Evolutionary conservation across 345 rosid genomes (phyloP).

Genomic region (Odontarrhena argentea): DNA sequence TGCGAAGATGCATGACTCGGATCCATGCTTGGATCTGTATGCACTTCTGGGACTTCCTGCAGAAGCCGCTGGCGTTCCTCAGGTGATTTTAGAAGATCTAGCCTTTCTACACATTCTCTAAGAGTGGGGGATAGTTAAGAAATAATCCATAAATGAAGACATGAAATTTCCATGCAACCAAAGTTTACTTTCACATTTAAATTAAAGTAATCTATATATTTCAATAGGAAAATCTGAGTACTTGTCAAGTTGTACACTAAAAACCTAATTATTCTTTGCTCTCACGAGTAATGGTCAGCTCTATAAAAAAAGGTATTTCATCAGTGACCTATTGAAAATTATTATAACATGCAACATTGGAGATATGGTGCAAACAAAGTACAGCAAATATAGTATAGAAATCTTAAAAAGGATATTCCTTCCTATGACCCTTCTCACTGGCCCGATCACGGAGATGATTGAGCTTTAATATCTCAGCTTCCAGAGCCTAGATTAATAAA

Average conservation of each 20-base stretch:
- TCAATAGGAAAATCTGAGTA: slow-evolving; percentile 20
- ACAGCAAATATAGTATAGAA: slow-evolving; percentile 26
- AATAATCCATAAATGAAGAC: slow-evolving; percentile 30
- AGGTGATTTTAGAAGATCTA: slow-evolving; percentile 71
- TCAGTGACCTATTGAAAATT: neutral
- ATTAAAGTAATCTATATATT: slow-evolving; percentile 4
- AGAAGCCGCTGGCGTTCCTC: slow-evolving; percentile 70
- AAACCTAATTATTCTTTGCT: slow-evolving; percentile 9
- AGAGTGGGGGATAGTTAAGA: slow-evolving; percentile 79
- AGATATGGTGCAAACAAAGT: slow-evolving; percentile 5
- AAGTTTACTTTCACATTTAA: neutral
- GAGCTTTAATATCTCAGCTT: slow-evolving; percentile 64
- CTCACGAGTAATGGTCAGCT: slow-evolving; percentile 16
- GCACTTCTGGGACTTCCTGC: slow-evolving; percentile 66
- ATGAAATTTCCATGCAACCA: slow-evolving; percentile 26
- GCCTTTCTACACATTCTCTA: slow-evolving; percentile 77
- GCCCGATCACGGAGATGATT: slow-evolving; percentile 85
- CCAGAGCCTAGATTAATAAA: slow-evolving; percentile 58
- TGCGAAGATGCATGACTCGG: slow-evolving; percentile 52
- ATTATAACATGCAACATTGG: slow-evolving; percentile 15
- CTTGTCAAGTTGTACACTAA: slow-evolving; percentile 21
- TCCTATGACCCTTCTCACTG: slow-evolving; percentile 70
- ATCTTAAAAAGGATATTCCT: slow-evolving; percentile 81
- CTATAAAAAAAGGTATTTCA: neutral
- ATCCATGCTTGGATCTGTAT: slow-evolving; percentile 62